Conservation (phyloP, 768 basidiomycete species). For the Tricholomella constricta region DNA sequence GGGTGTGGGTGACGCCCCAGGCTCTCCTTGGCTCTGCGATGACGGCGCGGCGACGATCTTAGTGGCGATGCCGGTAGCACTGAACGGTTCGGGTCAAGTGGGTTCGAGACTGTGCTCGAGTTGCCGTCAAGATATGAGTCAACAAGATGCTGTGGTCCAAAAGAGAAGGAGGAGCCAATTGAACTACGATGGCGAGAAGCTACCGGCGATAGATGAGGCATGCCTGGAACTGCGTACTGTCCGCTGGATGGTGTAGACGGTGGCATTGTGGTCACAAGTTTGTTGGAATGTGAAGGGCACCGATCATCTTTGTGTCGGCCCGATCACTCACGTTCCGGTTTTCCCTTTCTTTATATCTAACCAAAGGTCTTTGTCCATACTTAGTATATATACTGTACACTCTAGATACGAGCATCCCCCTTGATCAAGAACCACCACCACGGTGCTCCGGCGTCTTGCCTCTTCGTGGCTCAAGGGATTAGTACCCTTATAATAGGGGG, state of each 20-base stretch:
- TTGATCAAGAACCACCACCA: no score
- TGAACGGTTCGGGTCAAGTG: constrained; percentile 79
- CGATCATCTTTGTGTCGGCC: no score
- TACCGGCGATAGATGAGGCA: constrained; percentile 57
- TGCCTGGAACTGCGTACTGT: constrained; percentile 43
- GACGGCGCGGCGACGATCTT: constrained; percentile 63
- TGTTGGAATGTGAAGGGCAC: no score
- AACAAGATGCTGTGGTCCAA: constrained; percentile 75
- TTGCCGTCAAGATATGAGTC: constrained; percentile 71
- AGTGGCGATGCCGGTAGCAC: constrained; percentile 73
- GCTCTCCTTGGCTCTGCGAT: constrained; percentile 56
- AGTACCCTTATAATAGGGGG: no score
- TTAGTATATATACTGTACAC: no score
- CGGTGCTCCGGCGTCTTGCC: no score
- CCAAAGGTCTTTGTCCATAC: no score
- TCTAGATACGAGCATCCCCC: no score
- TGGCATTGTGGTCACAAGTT: constrained; percentile 26
- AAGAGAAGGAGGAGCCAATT: constrained; percentile 81
- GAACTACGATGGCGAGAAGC: constrained; percentile 65
- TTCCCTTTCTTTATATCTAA: no score
- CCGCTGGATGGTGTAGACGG: constrained; percentile 53
- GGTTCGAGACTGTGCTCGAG: constrained; percentile 57
- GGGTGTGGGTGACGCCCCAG: constrained; percentile 58
- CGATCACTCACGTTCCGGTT: no score
- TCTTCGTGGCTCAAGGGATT: no score